Percentiles rank a stretch among this genome's conserved stretches.
phyloP scores from a whole-genome alignment of 257 asterid genomes.

The Anisodus tanguticus region DNA sequence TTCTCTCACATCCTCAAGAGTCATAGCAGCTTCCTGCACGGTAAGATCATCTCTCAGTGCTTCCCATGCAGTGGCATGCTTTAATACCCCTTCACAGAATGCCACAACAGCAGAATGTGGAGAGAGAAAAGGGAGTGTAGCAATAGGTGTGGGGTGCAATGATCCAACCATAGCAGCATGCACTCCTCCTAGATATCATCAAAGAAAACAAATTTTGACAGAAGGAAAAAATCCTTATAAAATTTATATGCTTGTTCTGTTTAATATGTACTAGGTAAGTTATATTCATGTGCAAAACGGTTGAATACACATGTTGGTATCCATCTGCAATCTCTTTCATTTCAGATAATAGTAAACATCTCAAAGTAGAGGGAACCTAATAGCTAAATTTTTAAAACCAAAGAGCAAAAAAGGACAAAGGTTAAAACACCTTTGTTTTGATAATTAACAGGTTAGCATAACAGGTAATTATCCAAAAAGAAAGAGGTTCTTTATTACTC shows the following conservation, averaged over 20 bases:
- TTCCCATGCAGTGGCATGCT: slow-evolving; percentile 98
- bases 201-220: slow-evolving; percentile 29
- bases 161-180: slow-evolving; percentile 99
- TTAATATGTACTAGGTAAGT: background rate
- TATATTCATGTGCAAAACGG: background rate
- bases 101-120: slow-evolving; percentile 99
- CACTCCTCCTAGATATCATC: slow-evolving; percentile 77
- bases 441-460: slow-evolving; percentile 14
- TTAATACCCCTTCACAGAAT: slow-evolving; percentile 87
- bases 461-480: background rate
- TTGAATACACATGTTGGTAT: background rate
- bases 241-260: slow-evolving; percentile 4
- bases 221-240: background rate
- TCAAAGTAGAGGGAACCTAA: background rate
- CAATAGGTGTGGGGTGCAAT: slow-evolving; percentile 87
- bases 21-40: slow-evolving; percentile 51
- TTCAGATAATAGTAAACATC: background rate
- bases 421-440: slow-evolving; percentile 7
- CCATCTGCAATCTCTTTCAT: background rate
- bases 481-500: background rate
- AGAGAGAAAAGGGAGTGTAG: slow-evolving; percentile 92
- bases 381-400: background rate
- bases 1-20: slow-evolving; percentile 84
- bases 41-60: slow-evolving; percentile 80
- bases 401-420: background rate